Evolutionary conservation across 225 moss, liverwort and hornwort species (phyloP), one percentile per base, ranked within the genome.

Genomic region (Anthoceros angustus): DNA sequence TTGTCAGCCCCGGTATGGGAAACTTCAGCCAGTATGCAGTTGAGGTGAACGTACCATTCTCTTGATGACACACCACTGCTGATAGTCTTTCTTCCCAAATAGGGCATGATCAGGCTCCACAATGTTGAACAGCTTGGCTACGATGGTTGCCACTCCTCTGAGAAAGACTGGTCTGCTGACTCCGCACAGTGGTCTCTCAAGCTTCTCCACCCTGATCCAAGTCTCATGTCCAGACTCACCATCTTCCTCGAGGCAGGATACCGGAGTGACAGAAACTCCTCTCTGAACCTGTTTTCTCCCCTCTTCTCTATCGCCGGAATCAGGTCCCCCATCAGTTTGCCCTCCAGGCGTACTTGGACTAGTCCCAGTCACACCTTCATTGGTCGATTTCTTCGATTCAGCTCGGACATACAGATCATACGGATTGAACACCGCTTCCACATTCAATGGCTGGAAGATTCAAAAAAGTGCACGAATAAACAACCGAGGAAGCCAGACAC

Each of bases 41-140:
- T 21, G 46, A 45, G 5, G 9, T 10, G 16, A 7, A 25, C 62
- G 62, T 72, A 91, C 98, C 91, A 98, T 84, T 8, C 79, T 85
- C 70, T 85, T 77, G 67, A 98, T 70, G 67, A 98, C 67, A 25
- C 87, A 85, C 89, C 89, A 98, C 65, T 98, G 98, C 62, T 98
- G 98, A 41, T 82, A 92, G 72, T 98, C 98, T 63, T 98, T 98
- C 72, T 86, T 88, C 45, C 98, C 98, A 32, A 98, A 98, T 61
- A 98, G 66, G 3, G 92, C 92, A 45, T 86, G 79, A 68, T 92
- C 92, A 8, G 98, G 98, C 73, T 92, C 87, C 25, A 98, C 76
- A 14, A 92, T 86, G 32, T 98, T 87, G 45, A 98, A 87, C 64
- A 98, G 63, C 74, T 98, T 98, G 43, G 83, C 72, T 63, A 98